These are phyloP conservation scores for Emmonsia crescens DNA, from an alignment of 2,329 filamentous ascomycete species.

Conservation along the genomic window DNA sequence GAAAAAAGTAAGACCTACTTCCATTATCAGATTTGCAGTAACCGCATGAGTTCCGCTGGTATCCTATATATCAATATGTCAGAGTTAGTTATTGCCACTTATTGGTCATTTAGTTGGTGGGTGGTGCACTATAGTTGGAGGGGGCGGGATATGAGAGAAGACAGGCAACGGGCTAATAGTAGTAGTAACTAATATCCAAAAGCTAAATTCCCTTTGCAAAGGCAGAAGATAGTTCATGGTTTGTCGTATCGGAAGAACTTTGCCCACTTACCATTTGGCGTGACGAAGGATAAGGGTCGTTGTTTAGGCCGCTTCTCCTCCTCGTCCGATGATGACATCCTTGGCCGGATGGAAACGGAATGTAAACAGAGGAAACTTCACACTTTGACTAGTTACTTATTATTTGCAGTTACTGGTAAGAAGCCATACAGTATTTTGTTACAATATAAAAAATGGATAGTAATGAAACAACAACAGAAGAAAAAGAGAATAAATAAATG, in stretches of 20 bases:
- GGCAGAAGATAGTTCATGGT: not conserved
- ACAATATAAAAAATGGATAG: not conserved
- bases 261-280: not conserved
- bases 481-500: not conserved
- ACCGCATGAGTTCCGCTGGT: conserved; percentile 38
- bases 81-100: too few relatives aligned
- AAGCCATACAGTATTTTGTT: not conserved
- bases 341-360: not conserved
- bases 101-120: not conserved
- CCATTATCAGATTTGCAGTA: conserved; percentile 38
- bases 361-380: not conserved
- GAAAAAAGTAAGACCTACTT: conserved; percentile 33
- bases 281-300: not conserved
- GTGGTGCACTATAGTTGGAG: not conserved
- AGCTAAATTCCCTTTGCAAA: not conserved
- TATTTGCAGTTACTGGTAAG: not conserved
- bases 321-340: not conserved
- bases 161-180: not conserved
- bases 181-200: not conserved
- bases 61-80: conserved; percentile 22
- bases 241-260: not conserved
- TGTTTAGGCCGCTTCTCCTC: not conserved
- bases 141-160: not conserved
- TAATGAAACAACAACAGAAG: not conserved
- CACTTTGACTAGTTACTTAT: not conserved